Base-by-base conservation (phyloP, 225 moss, liverwort and hornwort genomes). In the Neckera pumila region DNA sequence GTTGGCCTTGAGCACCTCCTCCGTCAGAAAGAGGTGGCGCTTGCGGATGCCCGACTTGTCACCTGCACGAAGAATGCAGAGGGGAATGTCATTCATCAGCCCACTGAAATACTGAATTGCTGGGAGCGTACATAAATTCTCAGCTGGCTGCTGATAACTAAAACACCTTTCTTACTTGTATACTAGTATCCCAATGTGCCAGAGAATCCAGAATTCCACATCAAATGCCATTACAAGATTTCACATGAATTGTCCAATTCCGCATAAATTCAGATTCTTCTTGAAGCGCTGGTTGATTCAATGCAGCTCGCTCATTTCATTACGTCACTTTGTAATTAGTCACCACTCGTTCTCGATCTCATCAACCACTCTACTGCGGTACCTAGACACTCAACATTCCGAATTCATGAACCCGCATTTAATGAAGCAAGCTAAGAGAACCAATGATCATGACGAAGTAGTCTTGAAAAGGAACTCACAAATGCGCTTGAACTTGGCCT, bases 1-100 rank as follows among this genome's bases (percentile, higher is more conserved):
- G 87, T 92, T 92, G 82, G 91, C 89, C 91, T 91, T 91, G 4
- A 91, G 82, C 57, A 91, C 91, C 64, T 91, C 89, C 87, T 91
- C 91, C 17, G 91, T 91, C 25, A 91, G 75, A 13, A 87, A 89
- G 87, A 91, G 30, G 66, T 91, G 91, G 20, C 91, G 89, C 84
- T 91, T 91, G 34, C 87, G 79, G 81, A 91, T 91, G 1, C 92
- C 91, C 9, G 91, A 91, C 89, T 91, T 92, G 83, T 92, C 92
- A 49, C 92, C 91, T 91, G 72, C 69, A 54, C 45, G 17, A 54
- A 54, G 16, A 34, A 7, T n/a, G 69, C 69, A 2, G 22, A n/a
- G 67, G 6, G 22, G 69, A 38, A 38, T 12, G 69, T n/a, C n/a
- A 21, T 12, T n/a, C 11, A 67, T 67, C 21, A 18, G 67, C 20